Base-by-base conservation (phyloP, 257 asterid genomes). In the Scutellaria minor region DNA sequence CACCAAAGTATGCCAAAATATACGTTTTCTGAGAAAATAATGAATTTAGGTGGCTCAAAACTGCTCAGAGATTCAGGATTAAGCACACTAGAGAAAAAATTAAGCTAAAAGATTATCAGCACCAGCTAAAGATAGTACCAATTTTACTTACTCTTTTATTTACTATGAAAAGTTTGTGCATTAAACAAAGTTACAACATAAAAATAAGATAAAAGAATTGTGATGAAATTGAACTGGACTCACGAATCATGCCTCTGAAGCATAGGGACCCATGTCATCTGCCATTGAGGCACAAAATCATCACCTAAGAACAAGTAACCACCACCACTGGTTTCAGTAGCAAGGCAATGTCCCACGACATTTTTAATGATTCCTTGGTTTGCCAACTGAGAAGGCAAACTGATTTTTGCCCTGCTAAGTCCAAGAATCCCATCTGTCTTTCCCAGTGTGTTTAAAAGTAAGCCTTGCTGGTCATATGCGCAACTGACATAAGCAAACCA, bases 381-480 rank as follows among this genome's bases (percentile, higher is more conserved):
- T 65, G 90, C 88, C 79, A 88, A 81, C 79, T 89, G 96, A 54
- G 93, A 87, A 64, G 96, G 91, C 71, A 87, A 74, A 82, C 96
- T 81, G 80, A 89, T 76, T 78, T 81, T 80, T 9, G 91, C 89
- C 79, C 79, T 81, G 84, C 96, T 77, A 71, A 90, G 90, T 73
- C 96, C 91, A 66, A 90, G 81, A 63, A 90, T 87, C 52, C 96
- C 96, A 76, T 90, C 96, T 46, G 95, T 86, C 80, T 77, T 85
- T 65, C 85, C 81, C 57, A 89, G 71, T 20, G 93, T 75, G 73
- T 83, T 81, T 68, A 89, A 79, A 79, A 89, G 93, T 57, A 79
- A 67, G 71, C 96, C 96, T 83, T 81, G 96, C 77, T 89, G 96
- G 82, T 89, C 93, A 70, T 89, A 89, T 13, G 91, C 96, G 56